Conservation (phyloP, 345 rosid species). For the Arabidopsis arenosa region DNA sequence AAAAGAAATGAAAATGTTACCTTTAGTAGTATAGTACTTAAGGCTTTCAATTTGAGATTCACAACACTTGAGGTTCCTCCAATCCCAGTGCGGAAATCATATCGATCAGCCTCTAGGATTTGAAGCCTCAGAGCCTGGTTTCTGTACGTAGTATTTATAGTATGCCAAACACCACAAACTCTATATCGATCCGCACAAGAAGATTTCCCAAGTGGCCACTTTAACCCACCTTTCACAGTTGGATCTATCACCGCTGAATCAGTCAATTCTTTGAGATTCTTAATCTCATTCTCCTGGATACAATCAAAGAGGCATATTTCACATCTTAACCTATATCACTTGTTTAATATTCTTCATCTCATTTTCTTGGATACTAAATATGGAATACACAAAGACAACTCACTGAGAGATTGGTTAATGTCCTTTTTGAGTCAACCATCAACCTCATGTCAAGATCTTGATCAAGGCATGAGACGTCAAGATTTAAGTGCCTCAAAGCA, state of each 20-base stretch:
- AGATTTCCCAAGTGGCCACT: conserved; percentile 59
- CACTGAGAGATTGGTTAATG: conserved; percentile 52
- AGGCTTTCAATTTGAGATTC: conserved; percentile 52
- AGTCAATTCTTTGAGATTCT: conserved; percentile 51
- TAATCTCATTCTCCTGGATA: conserved; percentile 62
- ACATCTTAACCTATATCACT: background rate
- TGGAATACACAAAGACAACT: conserved; percentile 33
- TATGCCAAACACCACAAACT: conserved; percentile 62
- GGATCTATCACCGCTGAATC: conserved; percentile 60
- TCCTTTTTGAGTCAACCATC: conserved; percentile 54
- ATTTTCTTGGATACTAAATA: background rate
- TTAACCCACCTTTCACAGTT: conserved; percentile 69
- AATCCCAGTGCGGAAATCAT: conserved; percentile 49
- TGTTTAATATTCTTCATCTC: background rate
- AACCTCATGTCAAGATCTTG: conserved; percentile 73
- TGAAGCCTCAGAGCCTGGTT: conserved; percentile 52
- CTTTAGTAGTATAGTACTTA: conserved; percentile 32
- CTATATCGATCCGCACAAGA: conserved; percentile 47
- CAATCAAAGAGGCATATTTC: background rate
- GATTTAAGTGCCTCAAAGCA: conserved; percentile 54
- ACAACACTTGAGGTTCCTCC: conserved; percentile 51
- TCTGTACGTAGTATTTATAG: conserved; percentile 42
- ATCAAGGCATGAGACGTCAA: conserved; percentile 64
- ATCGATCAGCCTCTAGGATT: conserved; percentile 64
- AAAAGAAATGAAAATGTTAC: background rate